Percentiles rank a stretch among this genome's conserved stretches.
These are phyloP conservation scores for Acidiella bohemica DNA, from an alignment of 495 filamentous ascomycete species.

Conservation along the genomic window DNA sequence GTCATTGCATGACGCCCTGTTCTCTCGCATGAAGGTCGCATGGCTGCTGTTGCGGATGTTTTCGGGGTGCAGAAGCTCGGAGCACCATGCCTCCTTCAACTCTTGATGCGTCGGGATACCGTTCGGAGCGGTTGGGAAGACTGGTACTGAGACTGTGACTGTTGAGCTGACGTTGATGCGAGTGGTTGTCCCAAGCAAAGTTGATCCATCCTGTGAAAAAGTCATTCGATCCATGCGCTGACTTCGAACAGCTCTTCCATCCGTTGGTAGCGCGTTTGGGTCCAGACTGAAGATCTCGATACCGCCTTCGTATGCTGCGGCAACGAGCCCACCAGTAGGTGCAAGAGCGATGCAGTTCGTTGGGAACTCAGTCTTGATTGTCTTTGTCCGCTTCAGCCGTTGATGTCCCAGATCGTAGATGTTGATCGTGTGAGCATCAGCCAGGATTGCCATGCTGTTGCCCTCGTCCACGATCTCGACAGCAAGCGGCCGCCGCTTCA, in stretches of 20 bases:
- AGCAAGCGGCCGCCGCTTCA: conserved; percentile 17
- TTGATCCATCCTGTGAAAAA: conserved; percentile 19
- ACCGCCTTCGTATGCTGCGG: conserved; percentile 19
- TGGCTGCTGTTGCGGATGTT: conserved; percentile 21
- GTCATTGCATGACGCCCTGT: conserved; percentile 10
- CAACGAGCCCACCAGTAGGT: conserved; percentile 16
- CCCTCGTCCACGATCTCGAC: conserved; percentile 19
- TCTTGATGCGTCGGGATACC: conserved; percentile 16
- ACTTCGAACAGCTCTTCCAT: conserved; percentile 16
- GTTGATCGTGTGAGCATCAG: conserved; percentile 19
- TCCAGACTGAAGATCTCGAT: conserved; percentile 19
- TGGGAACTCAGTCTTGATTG: conserved; percentile 18
- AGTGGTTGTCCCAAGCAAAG: conserved; percentile 16
- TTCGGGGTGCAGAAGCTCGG: conserved; percentile 18
- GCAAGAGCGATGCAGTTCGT: conserved; percentile 17
- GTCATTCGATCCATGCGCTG: conserved; percentile 14
- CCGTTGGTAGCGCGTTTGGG: conserved; percentile 12
- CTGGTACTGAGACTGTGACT: conserved; percentile 15
- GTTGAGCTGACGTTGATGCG: conserved; percentile 18
- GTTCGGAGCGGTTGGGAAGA: conserved; percentile 11
- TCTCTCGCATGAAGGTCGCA: conserved; percentile 18
- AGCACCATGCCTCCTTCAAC: conserved; percentile 20
- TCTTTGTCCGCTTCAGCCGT: conserved; percentile 10
- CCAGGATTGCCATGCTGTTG: conserved; percentile 14
- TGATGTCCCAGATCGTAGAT: conserved; percentile 18